A percentile compares a stretch with the other conserved stretches of the same genome.
phyloP scores from a whole-genome alignment of 73 alveolate genomes.

The Urostyla sp. region DNA sequence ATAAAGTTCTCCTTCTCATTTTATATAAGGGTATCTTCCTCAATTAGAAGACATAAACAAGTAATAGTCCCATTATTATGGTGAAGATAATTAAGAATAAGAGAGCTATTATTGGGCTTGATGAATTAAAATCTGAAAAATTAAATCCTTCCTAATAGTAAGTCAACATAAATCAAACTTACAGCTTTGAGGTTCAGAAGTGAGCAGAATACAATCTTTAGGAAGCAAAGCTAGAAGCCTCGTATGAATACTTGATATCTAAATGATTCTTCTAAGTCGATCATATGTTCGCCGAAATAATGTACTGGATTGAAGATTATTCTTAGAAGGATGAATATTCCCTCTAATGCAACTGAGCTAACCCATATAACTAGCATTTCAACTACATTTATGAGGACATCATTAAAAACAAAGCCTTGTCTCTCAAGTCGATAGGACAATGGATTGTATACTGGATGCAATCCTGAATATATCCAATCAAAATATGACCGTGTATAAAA shows the following conservation, averaged over 20 bases:
- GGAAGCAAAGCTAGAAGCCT: constrained; percentile 24
- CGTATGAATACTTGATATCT: constrained; percentile 41
- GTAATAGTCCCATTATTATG: constrained; percentile 28
- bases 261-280: constrained; percentile 24
- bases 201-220: constrained; percentile 6
- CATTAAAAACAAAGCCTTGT: constrained; percentile 34
- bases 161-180: not conserved
- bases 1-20: constrained; percentile 17
- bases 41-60: constrained; percentile 23
- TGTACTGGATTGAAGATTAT: constrained; percentile 22
- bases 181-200: constrained; percentile 32
- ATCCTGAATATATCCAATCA: not conserved
- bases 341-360: not conserved
- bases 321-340: not conserved
- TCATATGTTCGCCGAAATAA: constrained; percentile 44
- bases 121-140: constrained; percentile 3
- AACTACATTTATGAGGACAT: not conserved
- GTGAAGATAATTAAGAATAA: not conserved
- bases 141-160: constrained; percentile 10
- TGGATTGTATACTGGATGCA: constrained; percentile 24
- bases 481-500: constrained; percentile 22
- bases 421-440: constrained; percentile 22
- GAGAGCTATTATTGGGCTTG: not conserved
- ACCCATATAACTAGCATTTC: constrained; percentile 41
- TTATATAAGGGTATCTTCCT: constrained; percentile 39